Conservation (phyloP, 2,329 filamentous ascomycete genomes). For the Aspergillus sp. region DNA sequence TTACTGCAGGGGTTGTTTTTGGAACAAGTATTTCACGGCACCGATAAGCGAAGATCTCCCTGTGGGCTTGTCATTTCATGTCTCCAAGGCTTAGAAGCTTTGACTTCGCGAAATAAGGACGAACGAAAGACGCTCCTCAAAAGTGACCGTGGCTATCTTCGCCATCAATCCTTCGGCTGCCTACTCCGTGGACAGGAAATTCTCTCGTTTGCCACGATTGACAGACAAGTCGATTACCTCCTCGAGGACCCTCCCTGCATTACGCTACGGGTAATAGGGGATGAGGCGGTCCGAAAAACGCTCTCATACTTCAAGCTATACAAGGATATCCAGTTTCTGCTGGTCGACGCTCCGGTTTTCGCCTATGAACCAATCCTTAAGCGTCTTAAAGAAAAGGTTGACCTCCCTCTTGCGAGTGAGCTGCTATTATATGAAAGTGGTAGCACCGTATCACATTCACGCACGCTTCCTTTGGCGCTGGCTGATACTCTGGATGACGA, state of each 20-base stretch:
- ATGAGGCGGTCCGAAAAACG: conserved; percentile 46
- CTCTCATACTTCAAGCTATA: conserved; percentile 46
- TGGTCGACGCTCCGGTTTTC: conserved; percentile 66
- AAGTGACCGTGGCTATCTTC: conserved; percentile 53
- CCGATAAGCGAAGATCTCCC: conserved; percentile 36
- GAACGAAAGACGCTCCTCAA: conserved; percentile 49
- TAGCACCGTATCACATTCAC: conserved; percentile 12
- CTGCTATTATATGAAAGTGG: conserved; percentile 45
- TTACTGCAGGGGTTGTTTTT: conserved; percentile 45
- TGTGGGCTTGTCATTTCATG: conserved; percentile 30
- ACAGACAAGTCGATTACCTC: conserved; percentile 53
- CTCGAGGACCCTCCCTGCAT: conserved; percentile 45
- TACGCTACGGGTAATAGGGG: conserved; percentile 53
- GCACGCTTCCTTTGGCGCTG: conserved; percentile 10
- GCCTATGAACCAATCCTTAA: conserved; percentile 67
- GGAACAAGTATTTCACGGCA: conserved; percentile 38
- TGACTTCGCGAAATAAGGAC: conserved; percentile 32
- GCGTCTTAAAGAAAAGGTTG: conserved; percentile 56
- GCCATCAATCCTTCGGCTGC: conserved; percentile 62
- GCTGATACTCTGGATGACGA: conserved; percentile 21
- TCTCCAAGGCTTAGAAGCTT: conserved; percentile 18
- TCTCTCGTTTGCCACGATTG: conserved; percentile 60
- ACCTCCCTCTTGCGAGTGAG: conserved; percentile 57
- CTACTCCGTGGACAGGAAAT: conserved; percentile 54
- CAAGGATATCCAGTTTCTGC: conserved; percentile 49